Percentiles rank a stretch among this genome's conserved stretches.
Conservation (phyloP, 768 basidiomycete genomes). For the Cystobasidium ongulense region DNA sequence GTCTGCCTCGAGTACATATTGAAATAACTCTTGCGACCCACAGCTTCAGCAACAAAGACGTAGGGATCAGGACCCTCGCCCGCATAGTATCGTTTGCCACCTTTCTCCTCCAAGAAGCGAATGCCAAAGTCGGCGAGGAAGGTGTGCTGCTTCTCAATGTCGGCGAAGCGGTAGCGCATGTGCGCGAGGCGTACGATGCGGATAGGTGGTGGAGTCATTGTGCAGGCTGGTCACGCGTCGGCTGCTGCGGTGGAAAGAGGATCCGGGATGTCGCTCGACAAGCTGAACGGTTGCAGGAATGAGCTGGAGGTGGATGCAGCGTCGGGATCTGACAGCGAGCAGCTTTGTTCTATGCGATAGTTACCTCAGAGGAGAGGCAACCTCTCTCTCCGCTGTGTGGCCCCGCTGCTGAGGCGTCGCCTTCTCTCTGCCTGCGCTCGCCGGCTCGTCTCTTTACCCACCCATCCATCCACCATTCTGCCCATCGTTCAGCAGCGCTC, state of each 20-base stretch:
- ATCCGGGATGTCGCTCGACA: neutral
- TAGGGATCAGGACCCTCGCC: conserved; percentile 7
- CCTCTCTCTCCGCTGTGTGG: too few species aligned
- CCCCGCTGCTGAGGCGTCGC: too few species aligned
- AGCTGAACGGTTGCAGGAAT: too few species aligned
- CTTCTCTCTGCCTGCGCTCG: neutral
- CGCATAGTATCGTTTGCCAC: neutral
- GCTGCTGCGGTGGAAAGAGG: neutral
- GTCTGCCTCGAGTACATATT: neutral
- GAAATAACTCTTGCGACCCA: neutral
- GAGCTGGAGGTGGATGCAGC: too few species aligned
- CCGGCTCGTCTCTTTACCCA: neutral
- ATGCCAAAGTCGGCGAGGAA: conserved; percentile 15
- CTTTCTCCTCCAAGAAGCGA: neutral
- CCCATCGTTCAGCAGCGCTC: neutral
- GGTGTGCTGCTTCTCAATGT: neutral
- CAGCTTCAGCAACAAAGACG: conserved; percentile 6
- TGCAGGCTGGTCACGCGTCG: neutral
- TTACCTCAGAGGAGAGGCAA: too few species aligned
- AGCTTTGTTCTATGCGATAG: too few species aligned
- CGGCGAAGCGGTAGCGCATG: conserved; percentile 1
- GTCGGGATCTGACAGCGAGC: too few species aligned
- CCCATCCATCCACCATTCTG: neutral
- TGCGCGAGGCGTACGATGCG: neutral
- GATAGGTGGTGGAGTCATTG: neutral